Conservation (phyloP, 1,284 basidiomycete species). For the Omphalotus olearius region DNA sequence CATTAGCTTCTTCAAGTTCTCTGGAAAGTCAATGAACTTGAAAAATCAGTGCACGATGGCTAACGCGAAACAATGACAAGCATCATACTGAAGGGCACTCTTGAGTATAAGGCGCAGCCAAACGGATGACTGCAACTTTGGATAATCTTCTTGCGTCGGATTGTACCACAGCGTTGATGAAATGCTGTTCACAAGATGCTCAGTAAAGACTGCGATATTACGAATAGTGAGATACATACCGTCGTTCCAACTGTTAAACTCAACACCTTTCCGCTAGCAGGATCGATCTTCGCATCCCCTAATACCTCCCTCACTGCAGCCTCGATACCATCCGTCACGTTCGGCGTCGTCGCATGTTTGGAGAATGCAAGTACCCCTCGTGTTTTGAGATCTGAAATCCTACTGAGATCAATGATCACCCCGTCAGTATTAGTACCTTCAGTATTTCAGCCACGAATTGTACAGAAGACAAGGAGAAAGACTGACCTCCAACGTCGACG, state of each 20-base stretch:
- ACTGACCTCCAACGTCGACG: conserved; percentile 42
- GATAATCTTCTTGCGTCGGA: conserved; percentile 37
- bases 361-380: conserved; percentile 42
- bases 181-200: conserved; percentile 19
- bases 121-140: conserved; percentile 46
- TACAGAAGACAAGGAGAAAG: neutral
- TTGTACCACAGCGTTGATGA: conserved; percentile 52
- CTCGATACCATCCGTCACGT: conserved; percentile 51
- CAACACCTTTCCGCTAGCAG: conserved; percentile 26
- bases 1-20: conserved; percentile 33
- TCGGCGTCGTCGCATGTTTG: conserved; percentile 48
- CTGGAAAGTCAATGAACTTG: conserved; percentile 45
- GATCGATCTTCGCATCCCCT: conserved; percentile 26
- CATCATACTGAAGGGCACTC: conserved; percentile 27
- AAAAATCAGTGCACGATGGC: conserved; percentile 16
- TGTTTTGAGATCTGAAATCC: conserved; percentile 24
- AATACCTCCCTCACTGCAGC: conserved; percentile 37
- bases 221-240: conserved; percentile 19
- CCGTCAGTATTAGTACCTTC: conserved; percentile 50
- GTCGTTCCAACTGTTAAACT: conserved; percentile 48
- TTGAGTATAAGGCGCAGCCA: conserved; percentile 43
- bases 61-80: neutral
- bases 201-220: neutral
- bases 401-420: conserved; percentile 44
- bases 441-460: neutral